phyloP scores from a whole-genome alignment of 2,329 filamentous ascomycete genomes.

The Akanthomyces dipterigenus region DNA sequence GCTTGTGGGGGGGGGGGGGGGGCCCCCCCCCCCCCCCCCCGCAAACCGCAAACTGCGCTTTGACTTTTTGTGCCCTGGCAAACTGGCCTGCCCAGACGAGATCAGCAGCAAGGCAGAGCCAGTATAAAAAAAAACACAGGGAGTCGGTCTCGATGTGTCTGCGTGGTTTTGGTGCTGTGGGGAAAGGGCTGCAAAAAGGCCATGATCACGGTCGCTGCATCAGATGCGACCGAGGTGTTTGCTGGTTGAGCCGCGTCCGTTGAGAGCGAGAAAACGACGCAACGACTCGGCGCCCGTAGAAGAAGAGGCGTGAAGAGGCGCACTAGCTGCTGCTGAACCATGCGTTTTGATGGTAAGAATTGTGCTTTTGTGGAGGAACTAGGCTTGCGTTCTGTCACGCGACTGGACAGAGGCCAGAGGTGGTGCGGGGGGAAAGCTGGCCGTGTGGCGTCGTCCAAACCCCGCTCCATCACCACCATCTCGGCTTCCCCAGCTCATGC shows the following conservation, averaged over 20 bases:
- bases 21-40: background rate
- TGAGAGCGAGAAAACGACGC: background rate
- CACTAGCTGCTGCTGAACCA: background rate
- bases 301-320: conserved; percentile 4
- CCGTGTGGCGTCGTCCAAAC: conserved; percentile 2
- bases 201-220: background rate
- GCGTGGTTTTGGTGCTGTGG: background rate
- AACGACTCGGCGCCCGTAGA: background rate
- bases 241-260: conserved; percentile 6
- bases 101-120: background rate
- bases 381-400: background rate
- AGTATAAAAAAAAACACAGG: background rate
- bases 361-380: background rate
- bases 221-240: conserved; percentile 1
- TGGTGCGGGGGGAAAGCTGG: background rate
- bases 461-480: conserved; percentile 1
- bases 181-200: background rate
- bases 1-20: no score
- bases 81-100: background rate
- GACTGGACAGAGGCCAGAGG: background rate
- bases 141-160: background rate
- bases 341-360: background rate
- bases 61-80: background rate
- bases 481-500: conserved; percentile 5
- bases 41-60: background rate